Evolutionary conservation across 257 asterid genomes (phyloP), one percentile per base, ranked within the genome.

Genomic region (Ehretia macrophylla): DNA sequence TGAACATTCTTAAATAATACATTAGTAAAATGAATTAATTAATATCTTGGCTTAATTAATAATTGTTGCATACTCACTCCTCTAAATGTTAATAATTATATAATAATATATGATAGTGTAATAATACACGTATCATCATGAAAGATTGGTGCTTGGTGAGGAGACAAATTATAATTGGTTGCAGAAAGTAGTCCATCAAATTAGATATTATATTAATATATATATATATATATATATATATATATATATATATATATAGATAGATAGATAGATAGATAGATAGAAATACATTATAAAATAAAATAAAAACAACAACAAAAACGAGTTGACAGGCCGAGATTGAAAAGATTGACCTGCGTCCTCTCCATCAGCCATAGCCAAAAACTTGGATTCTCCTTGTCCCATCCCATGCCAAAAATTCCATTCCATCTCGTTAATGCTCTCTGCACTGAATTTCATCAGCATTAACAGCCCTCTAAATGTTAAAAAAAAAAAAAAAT

Each of bases 301-400:
- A n/a, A 11, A 11, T 13, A 11, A 1, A 17, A 64, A 18, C 23
- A 54, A 55, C 49, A 35, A 62, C 46, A 44, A n/a, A 50, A 5
- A 4, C 53, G 76, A 73, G 71, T 78, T 83, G 97, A 82, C 79
- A 73, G 80, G 77, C 56, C 69, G 51, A 70, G 63, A 45, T 68
- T 79, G 94, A 84, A 83, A 79, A 79, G 90, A 82, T 81, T 79
- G 92, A 84, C 83, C 82, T 67, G 76, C 81, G 87, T 77, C 89
- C 68, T 76, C 81, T 83, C 88, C 77, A 69, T 76, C 80, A 70
- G 66, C 47, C 75, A 61, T 32, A 51, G 44, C 67, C 47, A 42
- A 68, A 48, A 68, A 55, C 78, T 68, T 64, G 68, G 74, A 77
- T 72, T 77, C 76, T 77, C 73, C 79, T 56, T 72, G 82, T 77